Evolutionary conservation across 2,329 filamentous ascomycete species (phyloP).

Genomic region (Xenosphaeropsis pyriputrescens): DNA sequence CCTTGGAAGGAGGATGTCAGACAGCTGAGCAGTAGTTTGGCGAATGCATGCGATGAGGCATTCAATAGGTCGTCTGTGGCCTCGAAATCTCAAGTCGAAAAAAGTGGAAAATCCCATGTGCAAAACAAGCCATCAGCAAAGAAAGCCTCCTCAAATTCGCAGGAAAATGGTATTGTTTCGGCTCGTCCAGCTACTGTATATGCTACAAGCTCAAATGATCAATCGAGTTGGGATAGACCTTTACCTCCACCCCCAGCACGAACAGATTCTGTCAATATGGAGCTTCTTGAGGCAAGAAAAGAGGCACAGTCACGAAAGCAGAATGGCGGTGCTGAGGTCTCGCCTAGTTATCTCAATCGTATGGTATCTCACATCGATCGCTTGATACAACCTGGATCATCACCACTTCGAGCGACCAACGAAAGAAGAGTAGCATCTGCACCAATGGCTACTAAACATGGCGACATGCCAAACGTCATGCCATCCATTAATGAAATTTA

Average conservation of each 20-base stretch:
- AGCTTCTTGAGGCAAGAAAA: constrained; percentile 15
- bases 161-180: not conserved
- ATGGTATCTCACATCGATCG: constrained; percentile 45
- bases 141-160: not conserved
- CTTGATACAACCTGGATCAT: constrained; percentile 28
- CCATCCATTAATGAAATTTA: constrained; percentile 14
- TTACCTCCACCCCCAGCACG: constrained; percentile 15
- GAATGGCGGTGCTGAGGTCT: constrained; percentile 15
- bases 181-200: not conserved
- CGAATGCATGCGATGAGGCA: constrained; percentile 82
- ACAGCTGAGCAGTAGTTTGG: constrained; percentile 72
- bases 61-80: constrained; percentile 56
- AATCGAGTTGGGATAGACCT: constrained; percentile 12
- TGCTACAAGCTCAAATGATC: constrained; percentile 2
- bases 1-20: constrained; percentile 62
- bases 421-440: constrained; percentile 29
- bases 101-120: not conserved
- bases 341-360: constrained; percentile 35
- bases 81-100: not conserved
- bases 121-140: not conserved
- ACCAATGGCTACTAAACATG: constrained; percentile 16
- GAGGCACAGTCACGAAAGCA: constrained; percentile 14
- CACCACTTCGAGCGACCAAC: constrained; percentile 3
- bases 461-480: constrained; percentile 5
- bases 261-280: constrained; percentile 14